Base-by-base conservation (phyloP, 2,329 filamentous ascomycete species). In the Nemania serpens region DNA sequence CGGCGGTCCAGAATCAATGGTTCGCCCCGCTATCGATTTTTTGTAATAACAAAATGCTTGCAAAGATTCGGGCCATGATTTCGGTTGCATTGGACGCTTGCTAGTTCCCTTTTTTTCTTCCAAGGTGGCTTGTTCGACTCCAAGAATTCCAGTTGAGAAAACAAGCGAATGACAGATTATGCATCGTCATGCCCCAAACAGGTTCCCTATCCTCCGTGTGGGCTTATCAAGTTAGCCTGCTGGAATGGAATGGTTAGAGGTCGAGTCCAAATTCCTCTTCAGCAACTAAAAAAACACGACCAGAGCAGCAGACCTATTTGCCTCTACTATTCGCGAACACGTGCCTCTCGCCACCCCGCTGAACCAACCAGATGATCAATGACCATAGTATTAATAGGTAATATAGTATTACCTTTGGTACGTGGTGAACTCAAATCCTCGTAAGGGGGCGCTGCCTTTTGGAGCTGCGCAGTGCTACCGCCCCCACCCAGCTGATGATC, bases 21-120 rank as follows among this genome's bases (percentile, higher is more conserved):
- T 51, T 41, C 13, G 46, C 55, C 59, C 59, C 55, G 59, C 59
- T 55, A 59, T 58, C 45, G 50, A 45, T 58, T 55, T 55, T 55
- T 50, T 55, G 49, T 37, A 33, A 50, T 58, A 48, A 52, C 49
- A 61, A 61, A 54, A 25, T 49, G 53, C 42, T 49, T 53, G 43
- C 18, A 36, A 46, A 54, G 59, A 58, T 20, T 37, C 29, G 49
- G 49, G 54, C 55, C 55, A 37, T 13, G 43, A 54, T 33, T 58
- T 33, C 46, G 17, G 59, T 61, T 61, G 46, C 55, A 61, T 51
- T 33, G 49, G 45, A 49, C 29, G 11, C 43, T 55, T 47, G 20
- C 45, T 58, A 42, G 54, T 53, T 49, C 37, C 50, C 25, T 52
- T 53, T 60, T 18, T 42, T 53, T 29, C n/a, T n/a, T n/a, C n/a